These are phyloP conservation scores for Rhodotorula taiwanensis DNA, from an alignment of 768 basidiomycete species.

Conservation along the genomic window DNA sequence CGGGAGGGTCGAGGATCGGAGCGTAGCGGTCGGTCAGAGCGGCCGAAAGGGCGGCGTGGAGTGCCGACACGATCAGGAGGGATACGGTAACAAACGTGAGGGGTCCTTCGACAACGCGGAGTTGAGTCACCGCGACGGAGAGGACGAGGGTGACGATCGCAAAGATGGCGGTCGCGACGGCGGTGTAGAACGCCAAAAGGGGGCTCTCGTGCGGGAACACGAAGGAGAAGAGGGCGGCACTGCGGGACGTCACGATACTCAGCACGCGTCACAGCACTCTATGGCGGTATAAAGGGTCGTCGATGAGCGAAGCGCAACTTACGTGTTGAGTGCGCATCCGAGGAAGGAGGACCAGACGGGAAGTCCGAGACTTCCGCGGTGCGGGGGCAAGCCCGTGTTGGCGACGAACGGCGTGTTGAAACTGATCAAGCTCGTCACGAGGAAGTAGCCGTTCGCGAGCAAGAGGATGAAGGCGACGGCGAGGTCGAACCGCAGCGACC, in stretches of 20 bases:
- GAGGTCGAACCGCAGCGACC: constrained; percentile 16
- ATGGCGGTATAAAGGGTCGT: background rate
- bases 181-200: constrained; percentile 23
- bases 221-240: constrained; percentile 30
- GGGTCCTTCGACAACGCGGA: constrained; percentile 28
- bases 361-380: constrained; percentile 22
- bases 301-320: too few relatives aligned
- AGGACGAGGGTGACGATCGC: constrained; percentile 25
- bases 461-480: constrained; percentile 15
- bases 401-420: constrained; percentile 20
- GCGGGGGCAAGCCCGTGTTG: constrained; percentile 26
- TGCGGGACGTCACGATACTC: background rate
- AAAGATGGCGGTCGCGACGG: constrained; percentile 8
- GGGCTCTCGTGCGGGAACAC: constrained; percentile 31
- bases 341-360: constrained; percentile 30
- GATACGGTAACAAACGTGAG: constrained; percentile 28
- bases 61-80: constrained; percentile 17
- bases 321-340: constrained; percentile 17
- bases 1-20: constrained; percentile 20
- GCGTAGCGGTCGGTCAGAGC: constrained; percentile 28
- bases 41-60: constrained; percentile 24
- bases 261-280: background rate
- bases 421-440: constrained; percentile 12
- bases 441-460: constrained; percentile 29
- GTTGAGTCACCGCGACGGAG: constrained; percentile 28